Evolutionary conservation across 2,329 filamentous ascomycete genomes (phyloP), one percentile per base, ranked within the genome.

Genomic region (Alternaria atra): DNA sequence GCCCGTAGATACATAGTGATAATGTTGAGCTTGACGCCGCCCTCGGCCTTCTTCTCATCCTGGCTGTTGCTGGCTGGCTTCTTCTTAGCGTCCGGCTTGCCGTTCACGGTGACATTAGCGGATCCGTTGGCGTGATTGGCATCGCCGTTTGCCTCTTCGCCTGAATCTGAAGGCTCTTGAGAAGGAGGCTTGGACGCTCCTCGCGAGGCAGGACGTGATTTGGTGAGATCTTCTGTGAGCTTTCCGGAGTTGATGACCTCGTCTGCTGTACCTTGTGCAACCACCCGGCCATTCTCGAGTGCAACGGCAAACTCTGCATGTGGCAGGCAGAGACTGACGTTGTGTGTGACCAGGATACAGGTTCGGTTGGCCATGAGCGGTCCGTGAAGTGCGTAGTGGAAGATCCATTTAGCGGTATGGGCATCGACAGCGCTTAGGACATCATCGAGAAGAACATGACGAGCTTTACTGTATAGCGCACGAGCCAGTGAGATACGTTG

Each of bases 381-480:
- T 2, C 95, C 95, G 70, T 90, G 90, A 65, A 99, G 90, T 61
- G 94, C 97, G 79, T 97, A 91, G 75, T 91, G 91, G 80, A 98
- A 98, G 68, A 99, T 98, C 90, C 96, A 97, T 78, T 97, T 96
- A 2, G 94, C 94, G 0, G 95, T 98, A 72, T 99, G 95, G 4
- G 95, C 96, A 78, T 99, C 95, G 34, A 99, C 95, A 29, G 95
- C 95, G 74, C 94, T 97, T 43, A 99, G 85, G 65, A 96, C 97
- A 78, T 99, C 95, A 73, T 99, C 95, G 51, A 99, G 85, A 10
- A 99, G 86, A 15, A 99, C 82, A 77, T 98, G 94, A 54, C 90
- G 90, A 6, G 94, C 96, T 79, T 93, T 94, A 67, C 93, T 97
- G 80, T 99, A 99, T n/a, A 99, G 85, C 1, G 95, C 95, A 68